phyloP scores from a whole-genome alignment of 2,329 filamentous ascomycete genomes.

The Aspergillus jensenii region DNA sequence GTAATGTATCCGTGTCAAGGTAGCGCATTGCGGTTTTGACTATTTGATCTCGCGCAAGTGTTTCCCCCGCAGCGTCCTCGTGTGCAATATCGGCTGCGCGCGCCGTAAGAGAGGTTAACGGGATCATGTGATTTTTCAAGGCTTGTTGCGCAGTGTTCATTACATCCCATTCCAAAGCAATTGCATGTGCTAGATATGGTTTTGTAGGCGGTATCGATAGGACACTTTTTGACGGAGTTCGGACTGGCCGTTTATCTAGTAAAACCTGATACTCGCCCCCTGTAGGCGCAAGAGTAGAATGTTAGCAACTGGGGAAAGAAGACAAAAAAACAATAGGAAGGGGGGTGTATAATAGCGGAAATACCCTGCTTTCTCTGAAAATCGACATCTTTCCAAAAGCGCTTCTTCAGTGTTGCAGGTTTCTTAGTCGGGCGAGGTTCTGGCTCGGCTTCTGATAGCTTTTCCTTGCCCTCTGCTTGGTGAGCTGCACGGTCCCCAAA shows the following conservation, averaged over 20 bases:
- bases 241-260: slow-evolving; percentile 76
- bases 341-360: neutral
- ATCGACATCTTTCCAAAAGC: slow-evolving; percentile 86
- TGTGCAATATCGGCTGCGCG: slow-evolving; percentile 77
- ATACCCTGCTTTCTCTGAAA: slow-evolving; percentile 67
- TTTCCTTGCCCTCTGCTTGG: slow-evolving; percentile 42
- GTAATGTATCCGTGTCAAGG: slow-evolving; percentile 84
- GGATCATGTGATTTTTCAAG: slow-evolving; percentile 81
- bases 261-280: slow-evolving; percentile 61
- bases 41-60: slow-evolving; percentile 62
- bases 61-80: slow-evolving; percentile 59
- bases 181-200: slow-evolving; percentile 75
- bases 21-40: slow-evolving; percentile 74
- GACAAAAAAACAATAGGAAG: neutral
- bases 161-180: slow-evolving; percentile 92
- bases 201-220: slow-evolving; percentile 74
- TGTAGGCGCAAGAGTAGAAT: neutral
- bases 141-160: slow-evolving; percentile 80
- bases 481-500: slow-evolving; percentile 49
- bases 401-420: slow-evolving; percentile 57
- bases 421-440: slow-evolving; percentile 31
- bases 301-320: slow-evolving; percentile 9
- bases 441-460: neutral
- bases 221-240: slow-evolving; percentile 71
- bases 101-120: slow-evolving; percentile 80